These are phyloP conservation scores for Exophiala lecanii-corni DNA, from an alignment of 2,329 filamentous ascomycete species.

Conservation along the genomic window DNA sequence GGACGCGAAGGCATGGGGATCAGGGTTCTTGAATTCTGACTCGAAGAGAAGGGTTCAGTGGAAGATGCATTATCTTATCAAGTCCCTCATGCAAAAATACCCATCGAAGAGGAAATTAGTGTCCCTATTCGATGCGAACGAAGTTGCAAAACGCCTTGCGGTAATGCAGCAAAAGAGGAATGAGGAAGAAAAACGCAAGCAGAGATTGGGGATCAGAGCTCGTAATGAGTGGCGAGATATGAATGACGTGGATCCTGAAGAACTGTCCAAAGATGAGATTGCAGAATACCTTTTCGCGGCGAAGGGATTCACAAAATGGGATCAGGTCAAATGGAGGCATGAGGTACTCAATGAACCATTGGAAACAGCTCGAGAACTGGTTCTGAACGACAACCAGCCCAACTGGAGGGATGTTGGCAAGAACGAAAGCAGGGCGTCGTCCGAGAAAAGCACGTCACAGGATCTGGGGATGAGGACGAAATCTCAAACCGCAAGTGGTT, in stretches of 20 bases:
- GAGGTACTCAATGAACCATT: neutral
- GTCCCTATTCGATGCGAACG: constrained; percentile 56
- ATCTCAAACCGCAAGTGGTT: too few relatives aligned
- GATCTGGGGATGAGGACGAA: too few relatives aligned
- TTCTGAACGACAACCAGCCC: too few relatives aligned
- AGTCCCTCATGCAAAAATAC: constrained; percentile 13
- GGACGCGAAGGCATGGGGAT: neutral
- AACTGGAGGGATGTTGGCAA: too few relatives aligned
- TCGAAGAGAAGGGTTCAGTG: neutral
- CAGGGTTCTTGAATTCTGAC: neutral
- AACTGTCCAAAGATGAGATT: neutral
- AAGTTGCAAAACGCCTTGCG: constrained; percentile 52
- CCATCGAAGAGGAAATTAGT: constrained; percentile 41
- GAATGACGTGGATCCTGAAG: neutral
- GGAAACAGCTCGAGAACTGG: neutral
- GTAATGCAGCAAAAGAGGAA: constrained; percentile 21
- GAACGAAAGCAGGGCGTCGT: too few relatives aligned
- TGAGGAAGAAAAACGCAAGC: constrained; percentile 12
- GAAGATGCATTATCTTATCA: constrained; percentile 19
- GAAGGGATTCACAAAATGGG: neutral
- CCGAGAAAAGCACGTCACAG: too few relatives aligned
- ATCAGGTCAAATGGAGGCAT: neutral
- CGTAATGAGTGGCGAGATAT: neutral
- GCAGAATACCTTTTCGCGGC: neutral
- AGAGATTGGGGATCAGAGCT: constrained; percentile 11